A percentile compares a stretch with the other conserved stretches of the same genome.
Conservation (phyloP, 1,284 basidiomycete genomes). For the Apiotrichum brassicae region DNA sequence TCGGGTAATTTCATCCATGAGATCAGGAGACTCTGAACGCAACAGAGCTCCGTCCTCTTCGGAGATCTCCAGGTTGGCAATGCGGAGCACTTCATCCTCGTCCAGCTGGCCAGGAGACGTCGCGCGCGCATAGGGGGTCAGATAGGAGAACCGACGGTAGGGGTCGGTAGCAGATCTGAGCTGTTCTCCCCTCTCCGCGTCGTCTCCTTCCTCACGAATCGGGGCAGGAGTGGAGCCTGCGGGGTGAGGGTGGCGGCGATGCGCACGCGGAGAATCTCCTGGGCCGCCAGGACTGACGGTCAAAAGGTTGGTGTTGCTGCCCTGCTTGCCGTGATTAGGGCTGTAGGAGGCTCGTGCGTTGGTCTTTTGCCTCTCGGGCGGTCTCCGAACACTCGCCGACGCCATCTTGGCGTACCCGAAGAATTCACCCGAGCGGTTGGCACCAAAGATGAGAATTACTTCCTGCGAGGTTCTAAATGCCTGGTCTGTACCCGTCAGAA, state of each 20-base stretch:
- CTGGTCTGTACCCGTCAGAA: slow-evolving; percentile 55
- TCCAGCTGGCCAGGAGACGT: slow-evolving; percentile 37
- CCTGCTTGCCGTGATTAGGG: slow-evolving; percentile 1
- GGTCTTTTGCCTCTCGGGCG: slow-evolving; percentile 10
- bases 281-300: neutral
- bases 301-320: slow-evolving; percentile 4
- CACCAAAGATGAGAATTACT: slow-evolving; percentile 83
- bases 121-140: slow-evolving; percentile 4
- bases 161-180: slow-evolving; percentile 14
- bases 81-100: slow-evolving; percentile 22
- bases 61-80: slow-evolving; percentile 3
- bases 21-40: slow-evolving; percentile 18
- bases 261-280: neutral
- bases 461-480: slow-evolving; percentile 80
- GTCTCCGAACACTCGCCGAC: slow-evolving; percentile 28
- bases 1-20: slow-evolving; percentile 13
- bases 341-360: slow-evolving; percentile 5
- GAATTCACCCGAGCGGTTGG: slow-evolving; percentile 74
- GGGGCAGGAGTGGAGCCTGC: slow-evolving; percentile 15
- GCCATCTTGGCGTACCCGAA: slow-evolving; percentile 71
- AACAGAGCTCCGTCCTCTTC: slow-evolving; percentile 1
- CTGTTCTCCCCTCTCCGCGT: slow-evolving; percentile 1
- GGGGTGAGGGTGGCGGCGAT: neutral
- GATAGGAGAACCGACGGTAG: slow-evolving; percentile 4
- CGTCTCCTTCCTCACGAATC: slow-evolving; percentile 25